These are phyloP conservation scores for Chlorencoelia australis DNA, from an alignment of 2,329 filamentous ascomycete species.

Conservation along the genomic window DNA sequence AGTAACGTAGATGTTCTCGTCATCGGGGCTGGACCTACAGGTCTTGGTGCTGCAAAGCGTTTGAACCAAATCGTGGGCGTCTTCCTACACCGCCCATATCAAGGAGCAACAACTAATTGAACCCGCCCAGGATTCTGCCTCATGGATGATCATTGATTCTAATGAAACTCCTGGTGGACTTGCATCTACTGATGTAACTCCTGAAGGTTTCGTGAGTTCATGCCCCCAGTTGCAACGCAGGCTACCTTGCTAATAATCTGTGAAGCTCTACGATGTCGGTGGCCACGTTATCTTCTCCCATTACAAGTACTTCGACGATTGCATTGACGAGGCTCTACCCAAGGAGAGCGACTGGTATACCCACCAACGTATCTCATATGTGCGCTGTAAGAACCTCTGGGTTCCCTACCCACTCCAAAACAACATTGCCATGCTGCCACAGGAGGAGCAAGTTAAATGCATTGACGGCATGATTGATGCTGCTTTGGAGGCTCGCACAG, in stretches of 20 bases:
- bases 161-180: constrained; percentile 90
- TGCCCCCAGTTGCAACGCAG: constrained; percentile 3
- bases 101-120: constrained; percentile 3
- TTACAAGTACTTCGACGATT: constrained; percentile 99
- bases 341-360: constrained; percentile 93
- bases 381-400: constrained; percentile 93
- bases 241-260: constrained; percentile 11
- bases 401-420: constrained; percentile 99
- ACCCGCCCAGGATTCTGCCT: constrained; percentile 63
- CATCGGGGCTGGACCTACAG: constrained; percentile 95
- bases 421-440: constrained; percentile 97
- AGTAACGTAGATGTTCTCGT: constrained; percentile 91
- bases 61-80: constrained; percentile 76
- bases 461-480: constrained; percentile 96
- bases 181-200: constrained; percentile 87
- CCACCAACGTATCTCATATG: constrained; percentile 97
- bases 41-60: constrained; percentile 94
- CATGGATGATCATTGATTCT: constrained; percentile 92
- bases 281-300: constrained; percentile 42
- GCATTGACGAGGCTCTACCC: constrained; percentile 91
- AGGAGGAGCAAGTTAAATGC: constrained; percentile 91
- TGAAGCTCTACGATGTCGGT: constrained; percentile 84
- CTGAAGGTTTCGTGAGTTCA: constrained; percentile 86
- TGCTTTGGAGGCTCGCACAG: constrained; percentile 73
- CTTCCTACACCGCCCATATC: constrained; percentile 10